Conservation (phyloP, 1,284 basidiomycete genomes). For the Tilletia horrida region DNA sequence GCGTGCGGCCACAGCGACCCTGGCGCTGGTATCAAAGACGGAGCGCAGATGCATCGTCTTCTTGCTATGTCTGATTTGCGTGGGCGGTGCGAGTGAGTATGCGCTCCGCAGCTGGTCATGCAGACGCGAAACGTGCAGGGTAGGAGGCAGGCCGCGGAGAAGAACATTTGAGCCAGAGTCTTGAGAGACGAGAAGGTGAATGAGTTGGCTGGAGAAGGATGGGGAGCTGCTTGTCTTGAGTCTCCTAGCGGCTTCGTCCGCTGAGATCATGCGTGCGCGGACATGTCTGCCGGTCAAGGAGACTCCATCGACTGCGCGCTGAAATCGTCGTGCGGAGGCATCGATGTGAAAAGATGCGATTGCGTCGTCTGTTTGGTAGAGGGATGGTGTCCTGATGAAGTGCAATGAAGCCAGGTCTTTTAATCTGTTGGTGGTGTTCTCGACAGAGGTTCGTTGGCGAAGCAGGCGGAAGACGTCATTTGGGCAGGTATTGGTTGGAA, state of each 20-base stretch:
- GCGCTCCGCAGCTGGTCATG: not conserved
- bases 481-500: not conserved
- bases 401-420: not conserved
- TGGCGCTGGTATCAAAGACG: not conserved
- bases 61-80: not conserved
- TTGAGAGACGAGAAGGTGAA: not conserved
- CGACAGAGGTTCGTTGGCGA: not conserved
- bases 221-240: not conserved
- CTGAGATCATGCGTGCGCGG: not conserved
- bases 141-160: not conserved
- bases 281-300: not conserved
- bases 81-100: constrained; percentile 14
- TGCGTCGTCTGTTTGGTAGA: not conserved
- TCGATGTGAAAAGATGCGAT: not conserved
- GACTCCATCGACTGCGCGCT: constrained; percentile 1
- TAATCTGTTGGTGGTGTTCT: not conserved
- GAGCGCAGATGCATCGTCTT: not conserved
- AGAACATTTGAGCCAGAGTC: not conserved
- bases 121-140: constrained; percentile 8
- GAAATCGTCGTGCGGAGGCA: not conserved
- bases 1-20: not conserved
- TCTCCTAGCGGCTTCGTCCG: not conserved
- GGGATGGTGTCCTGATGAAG: constrained; percentile 3
- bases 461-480: not conserved
- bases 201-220: not conserved